Base-by-base conservation (phyloP, 768 basidiomycete genomes). In the Agrocybe chaxingu region DNA sequence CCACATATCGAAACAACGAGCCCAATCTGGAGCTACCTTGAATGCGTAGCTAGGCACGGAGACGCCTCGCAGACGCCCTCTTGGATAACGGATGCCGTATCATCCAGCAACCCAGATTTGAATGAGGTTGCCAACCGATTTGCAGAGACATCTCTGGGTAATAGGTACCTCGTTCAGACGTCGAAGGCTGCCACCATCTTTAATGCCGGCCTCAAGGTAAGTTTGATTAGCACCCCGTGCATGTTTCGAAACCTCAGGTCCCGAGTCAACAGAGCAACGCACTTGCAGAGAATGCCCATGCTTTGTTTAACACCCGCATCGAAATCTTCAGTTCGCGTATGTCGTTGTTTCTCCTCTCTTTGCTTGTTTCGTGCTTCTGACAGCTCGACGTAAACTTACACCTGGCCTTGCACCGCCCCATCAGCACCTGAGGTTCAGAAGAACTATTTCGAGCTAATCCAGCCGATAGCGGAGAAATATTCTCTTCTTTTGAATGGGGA, bases 181-280 rank as follows among this genome's bases (percentile, higher is more conserved):
- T 65, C 63, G 1, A 66, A 66, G 48, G 65, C 62, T 7, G 57
- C 65, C 9, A 66, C 65, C 4, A 58, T 65, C 12, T 65, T 64
- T 37, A 50, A 63, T 36, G 65, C 61, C n/a, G 65, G 65, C 4
- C 7, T 66, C 19, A 66, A 66, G 62, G 65, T 61, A 16, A 34
- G 57, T 39, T 4, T 33, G 35, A 24, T 16, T 12, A 3, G 32
- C 33, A 6, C 18, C 11, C n/a, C 6, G 8, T 32, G 6, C 7
- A 9, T 12, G n/a, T 16, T 11, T 9, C 7, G 19, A 39, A 2
- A 8, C 16, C 7, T 35, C 10, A 30, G 3, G 7, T 41, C 8
- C 13, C 38, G 13, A 42, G 31, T 42, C 32, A 12, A 38, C 36
- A 66, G 65, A 64, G 56, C 13, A 66, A 66, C 34, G 63, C 65